A percentile compares a stretch with the other conserved stretches of the same genome.
phyloP scores from a whole-genome alignment of 2,329 filamentous ascomycete species.

The Fusarium fujikuroi region DNA sequence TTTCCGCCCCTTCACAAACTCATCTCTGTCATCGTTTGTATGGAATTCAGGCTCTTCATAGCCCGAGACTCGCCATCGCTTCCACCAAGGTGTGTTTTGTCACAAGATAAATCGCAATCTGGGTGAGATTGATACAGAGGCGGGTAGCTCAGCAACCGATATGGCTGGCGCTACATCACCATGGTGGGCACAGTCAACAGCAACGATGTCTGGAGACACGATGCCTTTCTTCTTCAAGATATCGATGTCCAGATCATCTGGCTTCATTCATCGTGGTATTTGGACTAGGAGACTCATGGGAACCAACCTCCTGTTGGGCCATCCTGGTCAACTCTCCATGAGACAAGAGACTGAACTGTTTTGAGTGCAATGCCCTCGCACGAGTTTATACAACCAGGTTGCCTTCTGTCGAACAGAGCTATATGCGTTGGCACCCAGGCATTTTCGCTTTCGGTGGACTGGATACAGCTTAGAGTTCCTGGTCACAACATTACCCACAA shows the following conservation, averaged over 20 bases:
- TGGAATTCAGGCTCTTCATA: neutral
- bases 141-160: neutral
- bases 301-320: slow-evolving; percentile 53
- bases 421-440: slow-evolving; percentile 54
- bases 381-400: slow-evolving; percentile 47
- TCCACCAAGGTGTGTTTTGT: neutral
- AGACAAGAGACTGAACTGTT: slow-evolving; percentile 21
- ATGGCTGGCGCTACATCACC: too few relatives aligned
- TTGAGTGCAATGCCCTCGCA: slow-evolving; percentile 11
- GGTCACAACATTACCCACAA: slow-evolving; percentile 46
- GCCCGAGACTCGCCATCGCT: neutral
- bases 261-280: slow-evolving; percentile 47
- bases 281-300: slow-evolving; percentile 49
- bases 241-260: slow-evolving; percentile 17
- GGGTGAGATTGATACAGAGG: neutral
- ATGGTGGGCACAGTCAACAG: neutral
- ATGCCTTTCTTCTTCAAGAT: slow-evolving; percentile 24
- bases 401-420: slow-evolving; percentile 49
- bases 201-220: slow-evolving; percentile 35
- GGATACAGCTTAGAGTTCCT: slow-evolving; percentile 50
- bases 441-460: slow-evolving; percentile 42
- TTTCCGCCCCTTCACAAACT: neutral
- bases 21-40: neutral
- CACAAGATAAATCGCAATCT: neutral
- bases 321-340: slow-evolving; percentile 45